Evolutionary conservation across 2,329 filamentous ascomycete genomes (phyloP), one percentile per base, ranked within the genome.

Genomic region (Scedosporium apiospermum): DNA sequence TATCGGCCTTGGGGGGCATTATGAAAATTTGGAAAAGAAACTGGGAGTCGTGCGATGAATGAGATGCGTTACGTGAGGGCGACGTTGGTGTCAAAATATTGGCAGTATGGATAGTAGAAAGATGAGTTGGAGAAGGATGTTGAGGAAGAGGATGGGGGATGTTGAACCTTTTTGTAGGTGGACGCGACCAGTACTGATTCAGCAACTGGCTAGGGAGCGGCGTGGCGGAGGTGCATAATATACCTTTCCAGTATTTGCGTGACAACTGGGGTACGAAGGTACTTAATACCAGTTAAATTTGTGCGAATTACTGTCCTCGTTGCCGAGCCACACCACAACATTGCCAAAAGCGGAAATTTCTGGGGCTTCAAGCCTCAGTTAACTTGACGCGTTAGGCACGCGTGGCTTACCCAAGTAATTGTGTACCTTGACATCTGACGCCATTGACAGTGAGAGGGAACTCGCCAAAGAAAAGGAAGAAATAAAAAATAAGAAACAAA

Each of bases 1-100:
- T 90, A 76, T 93, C 93, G 75, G 90, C 88, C 85, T 98, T 98
- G 77, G 95, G 93, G 83, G 95, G 86, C 95, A 98, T 98, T 89
- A 88, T 88, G 76, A 73, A 67, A 62, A 64, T 70, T 73, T 66
- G 64, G 65, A 65, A 66, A 65, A 62, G 64, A 64, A 61, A 49
- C 16, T 49, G 63, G 60, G 46, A 62, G 55, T 59, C 64, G 60
- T 63, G 60, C 62, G 58, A 63, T 63, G 65, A 44, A 65, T 63
- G 65, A 44, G 65, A 44, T 58, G 62, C 63, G 61, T 63, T 55
- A 53, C 46, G 34, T 65, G 61, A 64, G 34, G 23, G 23, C 23
- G 34, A 55, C 62, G 63, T 68, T 66, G 60, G 60, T 49, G 57
- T 58, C 62, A 65, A 65, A 62, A 63, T 62, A 65, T 69, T 67